These are phyloP conservation scores for Salvia splendens DNA, from an alignment of 257 asterid genomes.

Conservation along the genomic window DNA sequence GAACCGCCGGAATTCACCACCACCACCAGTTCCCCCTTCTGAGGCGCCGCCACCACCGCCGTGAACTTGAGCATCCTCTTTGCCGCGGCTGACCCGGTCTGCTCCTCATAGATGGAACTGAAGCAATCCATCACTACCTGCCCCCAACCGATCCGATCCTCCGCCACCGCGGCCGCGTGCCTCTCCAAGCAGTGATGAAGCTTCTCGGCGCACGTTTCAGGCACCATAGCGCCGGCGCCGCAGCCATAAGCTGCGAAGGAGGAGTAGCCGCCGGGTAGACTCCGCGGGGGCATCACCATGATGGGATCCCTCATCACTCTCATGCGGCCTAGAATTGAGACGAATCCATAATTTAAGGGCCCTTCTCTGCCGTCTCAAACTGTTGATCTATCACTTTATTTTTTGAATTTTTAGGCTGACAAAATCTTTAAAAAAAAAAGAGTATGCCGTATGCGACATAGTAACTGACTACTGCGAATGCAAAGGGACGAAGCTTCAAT, in stretches of 20 bases:
- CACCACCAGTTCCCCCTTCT: slow-evolving; percentile 53
- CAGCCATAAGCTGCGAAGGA: slow-evolving; percentile 65
- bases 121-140: slow-evolving; percentile 46
- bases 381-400: no score
- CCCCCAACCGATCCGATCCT: slow-evolving; percentile 40
- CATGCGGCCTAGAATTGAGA: slow-evolving; percentile 58
- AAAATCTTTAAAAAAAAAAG: no score
- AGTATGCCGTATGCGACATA: no score
- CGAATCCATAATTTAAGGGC: slow-evolving; percentile 34
- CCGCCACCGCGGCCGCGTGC: slow-evolving; percentile 28
- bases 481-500: no score
- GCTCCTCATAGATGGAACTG: slow-evolving; percentile 44
- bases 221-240: slow-evolving; percentile 50
- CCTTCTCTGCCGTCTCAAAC: neutral
- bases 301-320: slow-evolving; percentile 65
- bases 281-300: slow-evolving; percentile 35
- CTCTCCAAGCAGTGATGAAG: slow-evolving; percentile 44
- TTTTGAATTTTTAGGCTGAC: no score
- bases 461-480: no score
- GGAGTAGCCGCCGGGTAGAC: slow-evolving; percentile 36
- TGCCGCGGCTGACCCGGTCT: slow-evolving; percentile 3
- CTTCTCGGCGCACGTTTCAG: slow-evolving; percentile 45
- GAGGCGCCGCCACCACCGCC: slow-evolving; percentile 57
- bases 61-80: slow-evolving; percentile 45
- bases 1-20: slow-evolving; percentile 73